Evolutionary conservation across 2,329 filamentous ascomycete genomes (phyloP), one percentile per base, ranked within the genome.

Genomic region (Colletotrichum sp.): DNA sequence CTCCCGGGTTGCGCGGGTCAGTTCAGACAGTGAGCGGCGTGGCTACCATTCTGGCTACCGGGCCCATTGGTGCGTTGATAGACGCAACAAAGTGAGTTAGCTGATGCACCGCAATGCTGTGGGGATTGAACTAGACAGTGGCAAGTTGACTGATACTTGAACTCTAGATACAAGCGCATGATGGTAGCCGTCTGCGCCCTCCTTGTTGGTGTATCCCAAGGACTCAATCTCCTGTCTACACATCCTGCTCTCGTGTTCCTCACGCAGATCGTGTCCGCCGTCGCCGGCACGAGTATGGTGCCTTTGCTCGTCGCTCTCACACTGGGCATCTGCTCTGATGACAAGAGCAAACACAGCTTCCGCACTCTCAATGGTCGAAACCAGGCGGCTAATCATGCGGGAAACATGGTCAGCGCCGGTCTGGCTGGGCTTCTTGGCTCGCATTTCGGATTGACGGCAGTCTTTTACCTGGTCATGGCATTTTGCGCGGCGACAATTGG

Each of bases 391-490:
- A 75, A 75, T 1, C 72, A 75, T 12, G 72, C 72, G 6, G 72
- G 72, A 1, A 75, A 75, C 10, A 75, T 75, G 72, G 72, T 72
- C 30, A 75, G 72, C 63, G 69, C 72, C 4, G 72, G 72, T 12
- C 55, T 75, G 8, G 72, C 72, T 1, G 72, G 63, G 16, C n/a
- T 57, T 3, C 30, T 75, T 26, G 72, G 72, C 0, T 63, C 69
- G 1, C 55, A 16, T 8, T 75, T 75, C 39, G 72, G 72, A 1
- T 28, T 75, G 30, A 68, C 36, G 18, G 72, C 72, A 3, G 69
- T 75, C 24, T 75, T 75, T 55, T 72, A 30, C 5, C 63, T 72
- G 2, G 72, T 75, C 55, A 75, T 72, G 68, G 72, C 72, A 8
- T 75, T 75, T 16, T 72, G 69, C 30, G 63, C 62, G 0, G 69